These are phyloP conservation scores for Cornus kousa DNA, from an alignment of 148 eudicot species.

Conservation along the genomic window DNA sequence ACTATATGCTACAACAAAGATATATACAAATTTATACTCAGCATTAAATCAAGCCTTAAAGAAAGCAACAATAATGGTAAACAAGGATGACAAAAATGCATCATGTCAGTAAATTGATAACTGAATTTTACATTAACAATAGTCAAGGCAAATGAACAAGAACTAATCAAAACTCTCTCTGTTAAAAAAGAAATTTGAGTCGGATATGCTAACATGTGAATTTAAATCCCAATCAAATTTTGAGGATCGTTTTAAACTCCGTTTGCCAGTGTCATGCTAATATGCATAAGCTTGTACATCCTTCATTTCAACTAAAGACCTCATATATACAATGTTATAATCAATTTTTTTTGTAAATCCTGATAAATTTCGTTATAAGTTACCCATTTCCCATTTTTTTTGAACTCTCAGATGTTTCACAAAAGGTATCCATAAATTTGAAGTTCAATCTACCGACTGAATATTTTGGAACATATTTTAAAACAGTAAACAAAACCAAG, in stretches of 20 bases:
- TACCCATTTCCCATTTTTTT: background rate
- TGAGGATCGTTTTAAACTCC: background rate
- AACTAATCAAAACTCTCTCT: background rate
- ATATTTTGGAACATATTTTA: background rate
- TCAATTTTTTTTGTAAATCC: background rate
- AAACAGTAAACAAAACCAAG: background rate
- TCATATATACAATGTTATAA: background rate
- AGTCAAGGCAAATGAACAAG: background rate
- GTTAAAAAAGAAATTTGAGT: background rate
- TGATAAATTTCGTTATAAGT: background rate
- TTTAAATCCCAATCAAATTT: background rate
- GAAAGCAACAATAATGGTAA: conserved; percentile 4
- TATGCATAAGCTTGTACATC: background rate
- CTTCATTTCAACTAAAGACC: background rate
- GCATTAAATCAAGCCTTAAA: background rate
- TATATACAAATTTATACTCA: background rate
- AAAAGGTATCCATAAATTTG: background rate
- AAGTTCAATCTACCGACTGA: background rate
- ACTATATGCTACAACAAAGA: conserved; percentile 60
- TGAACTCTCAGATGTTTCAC: background rate
- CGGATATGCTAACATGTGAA: background rate
- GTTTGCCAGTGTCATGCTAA: background rate
- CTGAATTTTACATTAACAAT: background rate
- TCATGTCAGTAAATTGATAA: background rate
- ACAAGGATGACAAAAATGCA: background rate